phyloP scores from a whole-genome alignment of 177 flowering plant species.

The Vitis hybrid region DNA sequence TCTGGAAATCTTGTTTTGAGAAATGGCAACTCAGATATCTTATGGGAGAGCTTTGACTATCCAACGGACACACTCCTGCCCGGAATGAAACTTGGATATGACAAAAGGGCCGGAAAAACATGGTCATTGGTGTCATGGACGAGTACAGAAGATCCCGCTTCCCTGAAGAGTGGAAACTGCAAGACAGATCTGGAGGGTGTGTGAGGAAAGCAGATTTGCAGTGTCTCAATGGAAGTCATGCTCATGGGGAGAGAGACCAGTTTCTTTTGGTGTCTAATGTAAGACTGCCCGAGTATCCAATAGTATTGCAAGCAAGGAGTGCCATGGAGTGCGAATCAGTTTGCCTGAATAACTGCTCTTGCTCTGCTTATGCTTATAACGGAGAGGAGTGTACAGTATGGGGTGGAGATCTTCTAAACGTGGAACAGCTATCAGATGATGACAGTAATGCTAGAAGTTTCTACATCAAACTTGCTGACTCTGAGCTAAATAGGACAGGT shows the following conservation, averaged over 20 bases:
- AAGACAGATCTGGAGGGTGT: slow-evolving; percentile 8
- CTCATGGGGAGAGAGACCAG: not conserved
- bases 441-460: not conserved
- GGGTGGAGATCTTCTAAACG: slow-evolving; percentile 12
- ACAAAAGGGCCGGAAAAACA: no score
- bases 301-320: not conserved
- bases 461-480: slow-evolving; percentile 18
- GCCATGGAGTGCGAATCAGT: slow-evolving; percentile 6
- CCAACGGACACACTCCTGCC: no score
- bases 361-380: slow-evolving; percentile 21
- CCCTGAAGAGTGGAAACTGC: slow-evolving; percentile 10
- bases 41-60: no score
- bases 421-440: not conserved
- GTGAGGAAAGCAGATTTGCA: slow-evolving; percentile 1
- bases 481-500: not conserved
- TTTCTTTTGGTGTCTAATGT: not conserved
- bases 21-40: no score
- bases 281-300: not conserved
- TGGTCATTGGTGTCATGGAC: slow-evolving; percentile 40
- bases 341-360: slow-evolving; percentile 25
- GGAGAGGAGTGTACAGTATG: slow-evolving; percentile 13
- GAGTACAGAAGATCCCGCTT: slow-evolving; percentile 39
- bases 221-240: not conserved
- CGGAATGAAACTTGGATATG: no score
- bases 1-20: no score